Evolutionary conservation across 148 eudicot species (phyloP), one percentile per base, ranked within the genome.

Genomic region (Salicornia ramosissima): DNA sequence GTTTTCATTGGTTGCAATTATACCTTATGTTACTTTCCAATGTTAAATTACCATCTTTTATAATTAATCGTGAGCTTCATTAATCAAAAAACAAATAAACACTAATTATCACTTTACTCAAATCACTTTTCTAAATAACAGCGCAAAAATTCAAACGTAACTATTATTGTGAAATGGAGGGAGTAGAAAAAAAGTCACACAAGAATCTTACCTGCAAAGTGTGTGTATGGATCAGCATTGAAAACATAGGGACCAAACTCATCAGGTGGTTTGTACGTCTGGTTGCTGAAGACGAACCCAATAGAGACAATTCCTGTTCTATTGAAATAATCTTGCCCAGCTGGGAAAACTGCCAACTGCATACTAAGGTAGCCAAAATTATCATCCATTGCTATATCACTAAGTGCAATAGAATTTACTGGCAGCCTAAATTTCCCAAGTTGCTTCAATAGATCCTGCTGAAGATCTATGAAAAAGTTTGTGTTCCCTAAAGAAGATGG

Each of bases 201-300:
- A 24, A n/a, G 31, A 56, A 29, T 59, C 51, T 50, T 28, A 90
- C 93, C 89, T 78, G 55, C 64, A 65, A 78, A 77, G 68, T 30
- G 31, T 18, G 30, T 43, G 75, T 87, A 87, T 45, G n/a, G 26
- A 26, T 78, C 51, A 31, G 77, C 91, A 28, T 39, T 49, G 73
- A 94, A 94, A 61, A 33, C 68, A 54, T 78, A 88, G 5, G 98
- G 95, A 53, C 97, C 98, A 65, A 75, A 90, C 29, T 18, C 47
- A 0, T 9, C 30, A n/a, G 83, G 73, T 5, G 92, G 90, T 69
- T 86, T 80, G 71, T 65, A 89, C 26, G 80, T 83, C 78, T 88
- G 97, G 71, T 83, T 84, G 74, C 86, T 85, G 18, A 90, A 77
- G 60, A 82, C 62, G 70, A 73, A 79, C 22, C 81, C 96, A 72